Evolutionary conservation across 2,329 filamentous ascomycete species (phyloP), one percentile per base, ranked within the genome.

Genomic region (Botrytis elliptica): DNA sequence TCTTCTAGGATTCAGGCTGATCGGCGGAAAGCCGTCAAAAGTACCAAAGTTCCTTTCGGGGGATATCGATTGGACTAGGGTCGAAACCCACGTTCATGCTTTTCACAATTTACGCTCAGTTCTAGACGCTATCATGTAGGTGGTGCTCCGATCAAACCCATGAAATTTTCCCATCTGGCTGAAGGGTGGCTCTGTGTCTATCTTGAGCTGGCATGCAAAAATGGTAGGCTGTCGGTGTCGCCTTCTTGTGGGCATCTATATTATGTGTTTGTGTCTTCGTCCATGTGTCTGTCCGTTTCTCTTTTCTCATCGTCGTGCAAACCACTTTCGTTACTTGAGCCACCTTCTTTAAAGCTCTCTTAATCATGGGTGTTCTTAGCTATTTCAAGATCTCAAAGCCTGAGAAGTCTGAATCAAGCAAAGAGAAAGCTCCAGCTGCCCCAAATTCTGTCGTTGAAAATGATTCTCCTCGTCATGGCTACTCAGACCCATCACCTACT

Each of bases 301-400:
- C 60, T 72, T 52, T 9, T 33, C 59, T 57, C 25, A 46, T 68
- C 22, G 42, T 68, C 46, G 62, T 72, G 46, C 60, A 72, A 66
- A 57, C 40, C 42, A 60, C 71, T 68, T 60, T 72, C 71, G 49
- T 72, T 72, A 60, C 63, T 60, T 62, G 63, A 68, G 71, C 33
- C 40, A 59, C n/a, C 40, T 72, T 72, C 42, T 64, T 68, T 59
- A 22, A 71, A 33, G 29, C 38, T 68, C 49, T 46, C 10, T 68
- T 40, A 29, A 72, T 29, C 40, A 72, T 72, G 71, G 71, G 71
- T 52, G 38, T 68, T n/a, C 63, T 72, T 33, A 72, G 40, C 49
- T 72, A 72, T 44, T 72, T 72, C 62, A 72, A 72, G 63, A 68
- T 72, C 20, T 72, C 71, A 25, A 72, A 72, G 52, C 14, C 63